A percentile compares a stretch with the other conserved stretches of the same genome.
Evolutionary conservation across 176 grass and related monocot species (phyloP).

Genomic region (Oryza meyeriana): DNA sequence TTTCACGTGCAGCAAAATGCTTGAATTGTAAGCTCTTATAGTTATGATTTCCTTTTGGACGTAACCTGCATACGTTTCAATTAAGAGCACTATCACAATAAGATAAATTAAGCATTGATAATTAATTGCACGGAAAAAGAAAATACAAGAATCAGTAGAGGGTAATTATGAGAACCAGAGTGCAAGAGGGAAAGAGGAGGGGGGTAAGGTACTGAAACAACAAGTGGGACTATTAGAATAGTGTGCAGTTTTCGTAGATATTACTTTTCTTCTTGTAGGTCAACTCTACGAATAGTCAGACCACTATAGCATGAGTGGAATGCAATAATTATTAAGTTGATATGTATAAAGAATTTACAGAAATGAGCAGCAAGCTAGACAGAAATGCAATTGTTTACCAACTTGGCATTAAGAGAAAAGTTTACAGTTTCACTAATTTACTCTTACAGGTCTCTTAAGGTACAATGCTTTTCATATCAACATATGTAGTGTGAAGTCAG

Average conservation of each 20-base stretch:
- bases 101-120: slow-evolving; percentile 14
- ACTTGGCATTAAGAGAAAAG: slow-evolving; percentile 2
- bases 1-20: slow-evolving; percentile 32
- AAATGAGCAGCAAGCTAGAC: background rate
- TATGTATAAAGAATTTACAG: slow-evolving; percentile 25
- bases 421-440: slow-evolving; percentile 1
- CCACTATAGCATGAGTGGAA: slow-evolving; percentile 55
- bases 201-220: slow-evolving; percentile 32
- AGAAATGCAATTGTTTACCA: slow-evolving; percentile 23
- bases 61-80: slow-evolving; percentile 23
- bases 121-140: background rate
- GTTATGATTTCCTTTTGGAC: slow-evolving; percentile 24
- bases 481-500: slow-evolving; percentile 26
- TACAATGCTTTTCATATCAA: slow-evolving; percentile 28
- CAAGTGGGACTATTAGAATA: slow-evolving; percentile 52
- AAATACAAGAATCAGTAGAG: background rate
- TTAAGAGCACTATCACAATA: slow-evolving; percentile 6
- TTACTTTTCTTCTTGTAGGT: slow-evolving; percentile 76
- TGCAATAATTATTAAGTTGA: slow-evolving; percentile 58
- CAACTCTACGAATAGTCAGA: slow-evolving; percentile 73
- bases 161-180: too few relatives aligned
- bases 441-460: slow-evolving; percentile 18
- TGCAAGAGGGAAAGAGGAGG: background rate
- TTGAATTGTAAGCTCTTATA: slow-evolving; percentile 19
- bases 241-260: slow-evolving; percentile 38